Evolutionary conservation across 1,139 yeast genomes (phyloP), one percentile per base, ranked within the genome.

Genomic region (Suhomyces terraborum): DNA sequence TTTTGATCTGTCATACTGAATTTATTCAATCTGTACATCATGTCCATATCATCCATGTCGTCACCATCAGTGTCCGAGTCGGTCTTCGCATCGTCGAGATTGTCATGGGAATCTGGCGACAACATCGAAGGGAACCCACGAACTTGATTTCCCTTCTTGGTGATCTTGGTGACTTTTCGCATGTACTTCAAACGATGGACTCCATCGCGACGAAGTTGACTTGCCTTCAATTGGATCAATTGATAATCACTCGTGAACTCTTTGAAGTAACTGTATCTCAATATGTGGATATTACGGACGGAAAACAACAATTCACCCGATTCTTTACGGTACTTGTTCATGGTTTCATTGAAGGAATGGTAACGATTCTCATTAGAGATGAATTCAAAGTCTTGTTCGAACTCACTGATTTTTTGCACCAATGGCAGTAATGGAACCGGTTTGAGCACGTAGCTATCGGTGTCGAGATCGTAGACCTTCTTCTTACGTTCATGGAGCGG

Each of bases 211-310:
- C 36, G 47, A 32, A 23, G 18, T 26, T 43, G 41, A 24, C 35
- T 41, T 12, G 44, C 40, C 13, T 41, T 43, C 32, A 43, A 39
- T 30, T 47, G 46, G 20, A 49, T 45, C 28, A 42, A 29, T 18
- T 43, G 46, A 21, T 40, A 40, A 29, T 54, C 49, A 13, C 40
- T 37, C n/a, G 42, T 48, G 26, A 63, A 48, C 12, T 51, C 51
- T 32, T 61, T 54, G 38, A 61, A 63, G 37, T 61, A 64, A 2
- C 61, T 55, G 44, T 61, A 61, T 29, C 67, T 50, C 42, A 64
- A 54, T 14, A 57, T 47, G 17, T 55, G 46, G 8, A 62, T 31
- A 40, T 61, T 60, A 30, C 48, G 47, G 6, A 42, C 46, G 16
- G 53, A 51, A 32, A 63, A 54, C 26, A 62, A 48, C 17, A 40